Evolutionary conservation across 2,329 filamentous ascomycete species (phyloP).

Genomic region (Ophiostoma pallidulum): DNA sequence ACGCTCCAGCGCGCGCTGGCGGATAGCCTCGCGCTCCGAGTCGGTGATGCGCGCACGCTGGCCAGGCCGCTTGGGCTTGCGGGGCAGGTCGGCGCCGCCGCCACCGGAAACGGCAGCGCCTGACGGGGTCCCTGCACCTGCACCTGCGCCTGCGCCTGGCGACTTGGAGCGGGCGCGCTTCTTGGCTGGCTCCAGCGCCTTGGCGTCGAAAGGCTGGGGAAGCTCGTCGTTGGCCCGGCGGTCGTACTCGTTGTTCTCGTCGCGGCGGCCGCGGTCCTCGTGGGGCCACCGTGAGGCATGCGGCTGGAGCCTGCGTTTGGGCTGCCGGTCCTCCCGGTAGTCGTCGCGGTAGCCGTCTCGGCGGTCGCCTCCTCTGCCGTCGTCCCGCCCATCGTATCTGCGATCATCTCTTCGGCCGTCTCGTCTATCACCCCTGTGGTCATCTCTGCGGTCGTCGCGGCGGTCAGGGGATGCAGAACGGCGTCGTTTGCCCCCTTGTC

Average conservation of each 20-base stretch:
- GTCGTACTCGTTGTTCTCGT: conserved; percentile 18
- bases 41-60: conserved; percentile 58
- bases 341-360: not conserved
- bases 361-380: not conserved
- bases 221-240: conserved; percentile 31
- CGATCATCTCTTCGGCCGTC: not conserved
- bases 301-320: not conserved
- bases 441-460: not conserved
- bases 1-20: conserved; percentile 46
- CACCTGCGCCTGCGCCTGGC: conserved; percentile 18
- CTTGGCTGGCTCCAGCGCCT: conserved; percentile 48
- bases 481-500: not conserved
- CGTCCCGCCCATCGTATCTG: not conserved
- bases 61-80: conserved; percentile 60
- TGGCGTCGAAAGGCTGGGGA: conserved; percentile 52
- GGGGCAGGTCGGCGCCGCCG: conserved; percentile 35
- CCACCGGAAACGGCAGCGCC: conserved; percentile 12
- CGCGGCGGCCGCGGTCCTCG: not conserved
- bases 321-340: not conserved
- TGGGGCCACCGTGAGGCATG: not conserved
- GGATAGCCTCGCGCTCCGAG: conserved; percentile 57
- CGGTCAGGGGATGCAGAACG: conserved; percentile 8
- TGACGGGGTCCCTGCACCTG: conserved; percentile 9
- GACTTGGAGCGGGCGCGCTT: conserved; percentile 48
- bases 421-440: not conserved